These are phyloP conservation scores for Cylindrotheca fusiformis DNA, from an alignment of 108 stramenopile species.

Conservation along the genomic window DNA sequence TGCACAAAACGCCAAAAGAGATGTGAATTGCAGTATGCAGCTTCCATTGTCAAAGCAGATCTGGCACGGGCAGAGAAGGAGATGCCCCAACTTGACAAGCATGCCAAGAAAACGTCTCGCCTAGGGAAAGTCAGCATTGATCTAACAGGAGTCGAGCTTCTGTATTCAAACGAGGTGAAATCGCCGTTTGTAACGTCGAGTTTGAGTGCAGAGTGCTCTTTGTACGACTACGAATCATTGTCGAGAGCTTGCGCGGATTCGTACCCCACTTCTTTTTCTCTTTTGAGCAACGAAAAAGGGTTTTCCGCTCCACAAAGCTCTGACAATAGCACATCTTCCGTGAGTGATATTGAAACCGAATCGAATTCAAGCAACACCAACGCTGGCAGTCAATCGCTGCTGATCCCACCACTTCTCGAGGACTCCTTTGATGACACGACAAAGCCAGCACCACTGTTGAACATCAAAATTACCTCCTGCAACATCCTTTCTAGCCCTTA, in stretches of 20 bases:
- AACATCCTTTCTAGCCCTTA: constrained; percentile 12
- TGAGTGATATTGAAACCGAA: constrained; percentile 32
- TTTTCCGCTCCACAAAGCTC: not conserved
- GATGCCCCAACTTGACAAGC: constrained; percentile 5
- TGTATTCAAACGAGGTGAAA: constrained; percentile 4
- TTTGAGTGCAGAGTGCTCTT: not conserved
- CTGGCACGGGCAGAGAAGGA: constrained; percentile 25
- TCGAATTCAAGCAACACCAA: constrained; percentile 20
- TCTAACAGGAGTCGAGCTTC: constrained; percentile 2
- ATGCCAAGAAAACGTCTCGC: constrained; percentile 8
- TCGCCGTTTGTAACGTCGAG: not conserved
- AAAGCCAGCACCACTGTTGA: not conserved
- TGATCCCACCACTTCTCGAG: constrained; percentile 17
- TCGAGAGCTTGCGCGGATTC: constrained; percentile 1
- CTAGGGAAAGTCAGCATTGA: constrained; percentile 1
- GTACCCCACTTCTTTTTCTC: constrained; percentile 1
- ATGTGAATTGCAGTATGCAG: constrained; percentile 26
- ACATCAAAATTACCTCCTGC: constrained; percentile 7
- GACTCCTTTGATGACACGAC: constrained; percentile 8
- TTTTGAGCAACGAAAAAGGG: not conserved
- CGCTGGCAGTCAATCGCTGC: not conserved
- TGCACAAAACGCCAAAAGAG: constrained; percentile 34
- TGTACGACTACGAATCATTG: constrained; percentile 7
- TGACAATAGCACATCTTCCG: constrained; percentile 9
- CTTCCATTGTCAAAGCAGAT: constrained; percentile 14